Percentiles rank a stretch among this genome's conserved stretches.
Conservation (phyloP, 768 basidiomycete species). For the Lactifluus echinatus region DNA sequence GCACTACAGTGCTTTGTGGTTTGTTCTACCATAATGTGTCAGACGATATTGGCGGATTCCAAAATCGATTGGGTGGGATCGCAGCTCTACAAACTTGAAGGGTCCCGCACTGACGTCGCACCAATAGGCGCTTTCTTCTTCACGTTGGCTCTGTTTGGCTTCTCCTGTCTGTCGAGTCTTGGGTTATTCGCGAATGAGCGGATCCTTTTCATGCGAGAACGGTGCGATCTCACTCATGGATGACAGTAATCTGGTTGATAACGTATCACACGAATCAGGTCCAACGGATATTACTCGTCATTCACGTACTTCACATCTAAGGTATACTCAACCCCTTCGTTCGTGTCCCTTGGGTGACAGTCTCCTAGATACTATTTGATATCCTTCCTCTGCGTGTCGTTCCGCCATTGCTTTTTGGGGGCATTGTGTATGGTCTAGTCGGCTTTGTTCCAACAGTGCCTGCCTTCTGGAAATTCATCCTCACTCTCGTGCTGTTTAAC, state of each 20-base stretch:
- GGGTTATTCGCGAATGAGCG: slow-evolving; percentile 93
- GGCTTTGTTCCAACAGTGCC: slow-evolving; percentile 87
- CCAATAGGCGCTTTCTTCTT: slow-evolving; percentile 87
- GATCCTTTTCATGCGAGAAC: slow-evolving; percentile 95
- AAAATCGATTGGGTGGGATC: slow-evolving; percentile 72
- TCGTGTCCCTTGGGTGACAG: not conserved
- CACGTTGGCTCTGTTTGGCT: slow-evolving; percentile 91
- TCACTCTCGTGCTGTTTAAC: slow-evolving; percentile 94
- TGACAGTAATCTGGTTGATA: not conserved
- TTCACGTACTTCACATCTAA: slow-evolving; percentile 97
- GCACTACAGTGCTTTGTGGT: slow-evolving; percentile 70
- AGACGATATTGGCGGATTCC: slow-evolving; percentile 95
- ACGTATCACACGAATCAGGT: slow-evolving; percentile 36
- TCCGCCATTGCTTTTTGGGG: slow-evolving; percentile 91
- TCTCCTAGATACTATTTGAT: slow-evolving; percentile 78
- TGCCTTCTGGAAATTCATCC: slow-evolving; percentile 97
- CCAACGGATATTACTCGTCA: slow-evolving; percentile 96
- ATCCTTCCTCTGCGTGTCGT: slow-evolving; percentile 91
- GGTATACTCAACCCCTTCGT: slow-evolving; percentile 29
- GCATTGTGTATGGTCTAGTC: slow-evolving; percentile 90
- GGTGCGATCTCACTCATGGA: slow-evolving; percentile 38
- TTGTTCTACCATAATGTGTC: slow-evolving; percentile 85
- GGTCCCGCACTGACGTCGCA: not conserved
- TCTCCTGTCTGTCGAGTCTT: slow-evolving; percentile 91
- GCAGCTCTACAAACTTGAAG: not conserved